Evolutionary conservation across 148 eudicot species (phyloP), one percentile per base, ranked within the genome.

Genomic region (Dysphania ambrosioides): DNA sequence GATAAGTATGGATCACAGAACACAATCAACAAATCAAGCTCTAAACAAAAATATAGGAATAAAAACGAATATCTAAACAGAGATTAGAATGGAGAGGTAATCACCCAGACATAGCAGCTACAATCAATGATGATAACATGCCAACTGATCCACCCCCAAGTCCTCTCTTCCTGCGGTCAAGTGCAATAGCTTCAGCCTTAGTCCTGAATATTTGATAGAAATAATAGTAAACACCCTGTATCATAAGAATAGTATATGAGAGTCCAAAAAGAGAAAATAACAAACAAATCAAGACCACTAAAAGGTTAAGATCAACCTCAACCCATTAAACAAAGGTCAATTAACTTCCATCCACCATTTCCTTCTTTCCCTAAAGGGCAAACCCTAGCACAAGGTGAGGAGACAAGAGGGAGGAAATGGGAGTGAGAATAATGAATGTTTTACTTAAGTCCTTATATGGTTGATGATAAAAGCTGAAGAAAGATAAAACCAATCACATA

Each of bases 221-320:
- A 90, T 95, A 95, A 87, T 95, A 95, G 83, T 95, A 95, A 85
- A 95, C 98, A 88, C 98, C 98, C 98, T 95, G 98, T 84, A 81
- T 40, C 86, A 87, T 83, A 67, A 82, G 76, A 86, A 79, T 78
- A 74, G 69, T 75, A 76, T 66, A 87, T 81, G 79, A 84, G 85
- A 80, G 82, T 77, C 79, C 79, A 81, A 68, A 79, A 66, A 76
- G 77, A 66, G 59, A 75, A 27, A 60, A 23, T 32, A 56, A 68
- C 24, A 66, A 38, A 66, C 30, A 34, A 21, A 11, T 26, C 27
- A 69, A 60, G 60, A 67, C 23, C 53, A 77, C 59, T 64, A 30
- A 35, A 63, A 3, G 3, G 49, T 36, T 24, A 29, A 71, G 34
- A 49, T 42, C 61, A 58, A 66, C 30, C 40, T 30, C 58, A 67